Conservation (phyloP, 768 basidiomycete genomes). For the Strobilomyces confusus region DNA sequence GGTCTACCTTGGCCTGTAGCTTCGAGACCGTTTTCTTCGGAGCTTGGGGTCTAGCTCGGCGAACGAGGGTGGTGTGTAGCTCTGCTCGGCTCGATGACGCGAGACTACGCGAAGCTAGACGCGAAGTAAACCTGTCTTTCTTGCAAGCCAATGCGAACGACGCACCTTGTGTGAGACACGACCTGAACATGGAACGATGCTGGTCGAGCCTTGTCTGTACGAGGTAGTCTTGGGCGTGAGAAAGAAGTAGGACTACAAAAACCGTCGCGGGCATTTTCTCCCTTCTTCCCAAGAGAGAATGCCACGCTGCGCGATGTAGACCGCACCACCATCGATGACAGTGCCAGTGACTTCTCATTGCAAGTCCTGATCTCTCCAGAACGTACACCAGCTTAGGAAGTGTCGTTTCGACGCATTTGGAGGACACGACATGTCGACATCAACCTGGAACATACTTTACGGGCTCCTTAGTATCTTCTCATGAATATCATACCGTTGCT, state of each 20-base stretch:
- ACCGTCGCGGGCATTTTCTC: not conserved
- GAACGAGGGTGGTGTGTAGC: constrained; percentile 49
- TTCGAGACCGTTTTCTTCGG: constrained; percentile 40
- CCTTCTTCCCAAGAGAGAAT: constrained; percentile 41
- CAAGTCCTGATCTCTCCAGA: constrained; percentile 57
- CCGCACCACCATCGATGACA: constrained; percentile 51
- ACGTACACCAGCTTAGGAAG: constrained; percentile 55
- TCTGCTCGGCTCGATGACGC: constrained; percentile 39
- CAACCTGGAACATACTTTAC: constrained; percentile 44
- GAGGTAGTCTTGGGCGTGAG: constrained; percentile 33
- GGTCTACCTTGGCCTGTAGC: constrained; percentile 43
- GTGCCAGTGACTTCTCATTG: constrained; percentile 56
- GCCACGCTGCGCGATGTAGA: constrained; percentile 64
- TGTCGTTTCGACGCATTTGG: constrained; percentile 49
- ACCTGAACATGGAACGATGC: constrained; percentile 25
- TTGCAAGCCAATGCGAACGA: not conserved
- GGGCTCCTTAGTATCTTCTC: not conserved
- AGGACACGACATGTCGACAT: constrained; percentile 65
- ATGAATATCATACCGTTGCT: not conserved
- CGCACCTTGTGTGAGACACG: constrained; percentile 22
- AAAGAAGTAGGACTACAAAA: constrained; percentile 30
- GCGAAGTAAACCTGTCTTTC: not conserved
- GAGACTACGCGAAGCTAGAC: constrained; percentile 35
- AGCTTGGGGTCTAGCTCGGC: constrained; percentile 35
- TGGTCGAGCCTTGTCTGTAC: not conserved